Evolutionary conservation across 2,329 filamentous ascomycete species (phyloP).

Genomic region (Alternaria rosae): DNA sequence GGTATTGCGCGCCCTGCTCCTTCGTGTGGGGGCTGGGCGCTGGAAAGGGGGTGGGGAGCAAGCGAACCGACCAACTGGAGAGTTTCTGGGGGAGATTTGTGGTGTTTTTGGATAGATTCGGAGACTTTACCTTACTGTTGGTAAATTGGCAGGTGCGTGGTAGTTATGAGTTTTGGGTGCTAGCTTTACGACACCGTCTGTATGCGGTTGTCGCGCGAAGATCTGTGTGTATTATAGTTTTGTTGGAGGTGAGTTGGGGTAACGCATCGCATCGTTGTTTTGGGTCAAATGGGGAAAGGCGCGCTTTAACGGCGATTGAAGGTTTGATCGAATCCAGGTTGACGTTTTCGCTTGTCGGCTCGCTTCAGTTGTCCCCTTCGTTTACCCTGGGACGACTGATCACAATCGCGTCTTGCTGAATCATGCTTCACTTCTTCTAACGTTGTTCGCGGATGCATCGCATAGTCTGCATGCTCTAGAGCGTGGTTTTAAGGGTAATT

Average conservation of each 20-base stretch:
- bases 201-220: not conserved
- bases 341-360: not conserved
- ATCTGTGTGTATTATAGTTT: not conserved
- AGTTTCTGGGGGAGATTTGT: not conserved
- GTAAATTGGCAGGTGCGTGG: not conserved
- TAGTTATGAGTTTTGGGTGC: not conserved
- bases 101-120: not conserved
- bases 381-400: not conserved
- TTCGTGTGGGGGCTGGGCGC: slow-evolving; percentile 1
- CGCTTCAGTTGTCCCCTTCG: not conserved
- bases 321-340: not conserved
- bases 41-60: not conserved
- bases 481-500: too few relatives aligned
- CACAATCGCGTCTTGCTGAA: not conserved
- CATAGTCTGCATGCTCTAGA: not conserved
- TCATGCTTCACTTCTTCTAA: not conserved
- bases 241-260: not conserved
- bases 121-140: not conserved
- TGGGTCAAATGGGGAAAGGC: not conserved
- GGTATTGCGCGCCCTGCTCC: not conserved
- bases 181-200: not conserved
- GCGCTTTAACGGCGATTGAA: not conserved
- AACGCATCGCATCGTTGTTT: not conserved
- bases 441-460: not conserved
- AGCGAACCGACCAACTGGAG: not conserved